Conservation (phyloP, 2,329 filamentous ascomycete genomes). For the Paracoccidioides lutzii region DNA sequence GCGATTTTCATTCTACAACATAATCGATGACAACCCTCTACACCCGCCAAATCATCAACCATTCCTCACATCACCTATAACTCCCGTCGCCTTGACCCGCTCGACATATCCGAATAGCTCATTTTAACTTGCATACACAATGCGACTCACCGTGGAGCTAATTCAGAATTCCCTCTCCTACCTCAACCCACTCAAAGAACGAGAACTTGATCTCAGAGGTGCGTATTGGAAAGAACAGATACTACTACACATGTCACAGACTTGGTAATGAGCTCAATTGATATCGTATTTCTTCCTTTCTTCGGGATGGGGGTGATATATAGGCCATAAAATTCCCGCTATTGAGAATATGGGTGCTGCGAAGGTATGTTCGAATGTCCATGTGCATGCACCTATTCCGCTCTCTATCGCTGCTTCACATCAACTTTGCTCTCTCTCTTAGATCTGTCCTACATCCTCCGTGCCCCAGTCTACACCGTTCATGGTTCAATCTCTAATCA, state of each 20-base stretch:
- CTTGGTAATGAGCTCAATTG: constrained; percentile 58
- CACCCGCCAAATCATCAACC: not conserved
- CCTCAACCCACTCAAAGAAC: constrained; percentile 96
- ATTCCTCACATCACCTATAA: not conserved
- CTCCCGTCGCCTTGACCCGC: constrained; percentile 22
- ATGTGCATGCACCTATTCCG: not conserved
- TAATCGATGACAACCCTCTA: not conserved
- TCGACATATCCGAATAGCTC: not conserved
- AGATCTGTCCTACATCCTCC: constrained; percentile 3
- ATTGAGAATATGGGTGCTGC: constrained; percentile 98
- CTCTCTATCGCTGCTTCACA: constrained; percentile 1
- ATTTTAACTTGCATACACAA: constrained; percentile 31
- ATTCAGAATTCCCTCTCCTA: constrained; percentile 93
- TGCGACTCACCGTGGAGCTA: constrained; percentile 93
- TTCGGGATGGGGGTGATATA: constrained; percentile 25
- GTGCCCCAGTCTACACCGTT: not conserved
- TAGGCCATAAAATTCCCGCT: constrained; percentile 93
- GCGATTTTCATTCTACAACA: not conserved
- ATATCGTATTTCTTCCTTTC: constrained; percentile 50
- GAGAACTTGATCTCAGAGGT: constrained; percentile 99
- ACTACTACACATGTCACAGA: constrained; percentile 80
- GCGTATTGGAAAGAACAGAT: constrained; percentile 90
- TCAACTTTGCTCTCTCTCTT: not conserved
- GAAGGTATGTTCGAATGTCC: constrained; percentile 48
- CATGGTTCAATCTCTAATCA: not conserved